These are phyloP conservation scores for Agapanthus africanus DNA, from an alignment of 106 monocot species.

Conservation along the genomic window DNA sequence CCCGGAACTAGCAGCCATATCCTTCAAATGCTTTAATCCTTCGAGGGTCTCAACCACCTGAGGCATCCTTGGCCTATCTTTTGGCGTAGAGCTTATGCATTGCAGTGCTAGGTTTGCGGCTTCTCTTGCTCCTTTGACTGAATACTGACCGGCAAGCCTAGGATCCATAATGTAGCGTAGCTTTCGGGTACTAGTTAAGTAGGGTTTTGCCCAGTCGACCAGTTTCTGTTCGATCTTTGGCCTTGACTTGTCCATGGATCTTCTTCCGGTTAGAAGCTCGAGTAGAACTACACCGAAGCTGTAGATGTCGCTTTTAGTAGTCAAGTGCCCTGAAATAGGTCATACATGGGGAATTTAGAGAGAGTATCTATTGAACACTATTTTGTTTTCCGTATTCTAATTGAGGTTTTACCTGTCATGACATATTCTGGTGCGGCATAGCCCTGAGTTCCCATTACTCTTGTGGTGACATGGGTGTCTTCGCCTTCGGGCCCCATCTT, in stretches of 20 bases:
- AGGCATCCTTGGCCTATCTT: constrained; percentile 73
- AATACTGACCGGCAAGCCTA: constrained; percentile 69
- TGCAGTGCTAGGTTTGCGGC: constrained; percentile 49
- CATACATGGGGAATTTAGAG: not conserved
- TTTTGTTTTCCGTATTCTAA: too few species aligned
- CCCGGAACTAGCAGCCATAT: constrained; percentile 49
- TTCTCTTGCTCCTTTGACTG: constrained; percentile 53
- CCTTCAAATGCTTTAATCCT: constrained; percentile 41
- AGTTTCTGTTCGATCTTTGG: constrained; percentile 75
- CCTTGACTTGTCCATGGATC: constrained; percentile 58
- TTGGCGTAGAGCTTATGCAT: constrained; percentile 62
- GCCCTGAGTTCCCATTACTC: constrained; percentile 77
- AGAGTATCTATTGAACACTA: too few species aligned
- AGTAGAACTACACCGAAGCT: constrained; percentile 85
- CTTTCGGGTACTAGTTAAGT: constrained; percentile 48
- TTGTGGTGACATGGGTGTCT: constrained; percentile 59
- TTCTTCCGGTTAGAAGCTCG: constrained; percentile 69
- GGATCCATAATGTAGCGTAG: constrained; percentile 79
- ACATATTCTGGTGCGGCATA: too few species aligned
- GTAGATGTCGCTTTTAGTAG: constrained; percentile 76
- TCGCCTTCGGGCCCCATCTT: constrained; percentile 71
- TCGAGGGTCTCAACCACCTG: constrained; percentile 47
- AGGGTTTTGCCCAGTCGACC: constrained; percentile 72
- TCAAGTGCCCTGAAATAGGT: constrained; percentile 52
- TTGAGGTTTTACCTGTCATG: constrained; percentile 38